Evolutionary conservation across 169 alveolate genomes (phyloP).

Genomic region (Amoebophrya sp.): DNA sequence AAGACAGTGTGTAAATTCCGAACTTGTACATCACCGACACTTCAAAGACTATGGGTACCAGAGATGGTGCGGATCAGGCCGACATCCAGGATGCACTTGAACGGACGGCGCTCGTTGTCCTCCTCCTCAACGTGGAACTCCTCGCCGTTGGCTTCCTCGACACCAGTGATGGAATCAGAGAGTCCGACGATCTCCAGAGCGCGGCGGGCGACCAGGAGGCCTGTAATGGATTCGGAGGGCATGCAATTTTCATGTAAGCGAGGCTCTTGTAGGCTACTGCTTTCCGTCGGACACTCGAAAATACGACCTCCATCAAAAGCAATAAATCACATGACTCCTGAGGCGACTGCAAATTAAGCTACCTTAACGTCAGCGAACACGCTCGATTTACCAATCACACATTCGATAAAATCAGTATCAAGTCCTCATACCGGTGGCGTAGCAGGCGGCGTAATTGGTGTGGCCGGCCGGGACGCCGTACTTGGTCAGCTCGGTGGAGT

Average conservation of each 20-base stretch:
- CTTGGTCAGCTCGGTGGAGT: slow-evolving; percentile 86
- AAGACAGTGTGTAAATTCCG: too few species aligned
- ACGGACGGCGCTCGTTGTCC: slow-evolving; percentile 91
- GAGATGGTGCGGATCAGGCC: slow-evolving; percentile 97
- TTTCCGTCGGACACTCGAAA: too few species aligned
- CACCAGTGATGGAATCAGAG: slow-evolving; percentile 78
- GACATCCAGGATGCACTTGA: slow-evolving; percentile 96
- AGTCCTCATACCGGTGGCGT: slow-evolving; percentile 78
- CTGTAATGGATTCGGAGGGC: slow-evolving; percentile 96
- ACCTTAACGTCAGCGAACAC: too few species aligned
- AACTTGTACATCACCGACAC: too few species aligned
- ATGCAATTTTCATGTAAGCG: too few species aligned
- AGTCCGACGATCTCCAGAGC: slow-evolving; percentile 77
- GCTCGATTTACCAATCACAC: too few species aligned
- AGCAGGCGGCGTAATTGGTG: slow-evolving; percentile 98
- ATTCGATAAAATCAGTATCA: too few species aligned
- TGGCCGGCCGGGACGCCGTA: slow-evolving; percentile 97
- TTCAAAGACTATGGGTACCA: not conserved
- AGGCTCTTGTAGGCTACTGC: too few species aligned
- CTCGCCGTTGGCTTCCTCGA: slow-evolving; percentile 84
- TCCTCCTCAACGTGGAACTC: slow-evolving; percentile 88
- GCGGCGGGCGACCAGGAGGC: slow-evolving; percentile 95
- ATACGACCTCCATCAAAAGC: not conserved
- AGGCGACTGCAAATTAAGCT: not conserved
- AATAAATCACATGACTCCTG: not conserved